Percentiles rank a stretch among this genome's conserved stretches.
phyloP scores from a whole-genome alignment of 225 moss, liverwort and hornwort species.

The Anthoceros angustus region DNA sequence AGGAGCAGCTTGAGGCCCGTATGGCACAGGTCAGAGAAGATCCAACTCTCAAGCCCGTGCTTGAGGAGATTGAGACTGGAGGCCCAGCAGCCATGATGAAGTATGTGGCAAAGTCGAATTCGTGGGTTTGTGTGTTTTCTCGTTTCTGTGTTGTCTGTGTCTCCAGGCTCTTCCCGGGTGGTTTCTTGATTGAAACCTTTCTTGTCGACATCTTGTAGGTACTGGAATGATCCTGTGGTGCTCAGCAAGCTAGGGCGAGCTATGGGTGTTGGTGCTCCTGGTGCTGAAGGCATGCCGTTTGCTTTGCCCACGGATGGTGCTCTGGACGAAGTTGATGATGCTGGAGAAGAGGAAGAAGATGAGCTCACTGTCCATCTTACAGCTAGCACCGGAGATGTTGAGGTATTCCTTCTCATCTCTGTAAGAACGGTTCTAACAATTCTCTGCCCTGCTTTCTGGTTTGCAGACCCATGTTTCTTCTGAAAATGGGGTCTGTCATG shows the following conservation, averaged over 20 bases:
- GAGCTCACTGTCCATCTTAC: constrained; percentile 80
- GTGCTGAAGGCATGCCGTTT: constrained; percentile 33
- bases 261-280: constrained; percentile 86
- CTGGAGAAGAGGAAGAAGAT: constrained; percentile 54
- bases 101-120: constrained; percentile 14
- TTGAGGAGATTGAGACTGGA: constrained; percentile 88
- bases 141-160: background rate
- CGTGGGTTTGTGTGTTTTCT: background rate
- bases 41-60: constrained; percentile 78
- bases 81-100: constrained; percentile 99
- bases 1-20: constrained; percentile 73
- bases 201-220: constrained; percentile 21
- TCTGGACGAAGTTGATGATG: constrained; percentile 28
- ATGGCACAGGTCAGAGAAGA: constrained; percentile 98
- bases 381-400: constrained; percentile 88
- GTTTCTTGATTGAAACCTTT: background rate
- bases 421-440: background rate
- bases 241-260: constrained; percentile 92
- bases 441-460: background rate
- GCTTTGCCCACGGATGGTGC: background rate
- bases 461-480: background rate
- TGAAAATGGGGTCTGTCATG: background rate
- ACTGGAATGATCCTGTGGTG: constrained; percentile 90
- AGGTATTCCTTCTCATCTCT: constrained; percentile 27
- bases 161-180: no score